A percentile compares a stretch with the other conserved stretches of the same genome.
phyloP scores from a whole-genome alignment of 805 yeast genomes.

The Clavispora asparagi region DNA sequence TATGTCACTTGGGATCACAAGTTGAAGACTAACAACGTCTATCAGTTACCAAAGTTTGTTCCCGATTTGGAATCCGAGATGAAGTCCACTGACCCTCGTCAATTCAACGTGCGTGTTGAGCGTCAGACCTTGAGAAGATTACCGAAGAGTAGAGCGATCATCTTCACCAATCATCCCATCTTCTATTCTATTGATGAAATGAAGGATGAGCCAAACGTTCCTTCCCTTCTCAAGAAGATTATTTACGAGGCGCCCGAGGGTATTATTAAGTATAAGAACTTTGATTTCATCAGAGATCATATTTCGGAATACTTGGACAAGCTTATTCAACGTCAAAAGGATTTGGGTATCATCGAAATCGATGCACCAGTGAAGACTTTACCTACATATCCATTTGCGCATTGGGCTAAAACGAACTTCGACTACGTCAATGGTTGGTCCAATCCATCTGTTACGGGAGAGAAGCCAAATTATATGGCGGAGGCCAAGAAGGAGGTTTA shows the following conservation, averaged over 20 bases:
- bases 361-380: constrained; percentile 56
- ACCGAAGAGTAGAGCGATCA: constrained; percentile 60
- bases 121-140: constrained; percentile 66
- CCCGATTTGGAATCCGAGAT: constrained; percentile 27
- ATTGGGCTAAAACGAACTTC: constrained; percentile 42
- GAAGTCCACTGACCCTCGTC: constrained; percentile 38
- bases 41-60: constrained; percentile 45
- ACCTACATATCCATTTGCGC: constrained; percentile 62
- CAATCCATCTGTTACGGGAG: constrained; percentile 27
- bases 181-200: constrained; percentile 73
- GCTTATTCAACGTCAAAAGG: constrained; percentile 53
- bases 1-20: constrained; percentile 71
- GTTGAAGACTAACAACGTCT: constrained; percentile 50
- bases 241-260: constrained; percentile 63
- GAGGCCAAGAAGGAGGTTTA: constrained; percentile 15
- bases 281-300: constrained; percentile 55
- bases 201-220: constrained; percentile 74
- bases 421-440: constrained; percentile 37
- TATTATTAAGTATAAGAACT: constrained; percentile 60
- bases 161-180: constrained; percentile 74
- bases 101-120: constrained; percentile 66
- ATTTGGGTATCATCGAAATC: constrained; percentile 46
- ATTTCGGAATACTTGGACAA: constrained; percentile 52
- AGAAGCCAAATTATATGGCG: constrained; percentile 20
- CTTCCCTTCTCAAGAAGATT: constrained; percentile 65